A percentile compares a stretch with the other conserved stretches of the same genome.
phyloP scores from a whole-genome alignment of 2,329 filamentous ascomycete species.

The Aspergillus transmontanensis region DNA sequence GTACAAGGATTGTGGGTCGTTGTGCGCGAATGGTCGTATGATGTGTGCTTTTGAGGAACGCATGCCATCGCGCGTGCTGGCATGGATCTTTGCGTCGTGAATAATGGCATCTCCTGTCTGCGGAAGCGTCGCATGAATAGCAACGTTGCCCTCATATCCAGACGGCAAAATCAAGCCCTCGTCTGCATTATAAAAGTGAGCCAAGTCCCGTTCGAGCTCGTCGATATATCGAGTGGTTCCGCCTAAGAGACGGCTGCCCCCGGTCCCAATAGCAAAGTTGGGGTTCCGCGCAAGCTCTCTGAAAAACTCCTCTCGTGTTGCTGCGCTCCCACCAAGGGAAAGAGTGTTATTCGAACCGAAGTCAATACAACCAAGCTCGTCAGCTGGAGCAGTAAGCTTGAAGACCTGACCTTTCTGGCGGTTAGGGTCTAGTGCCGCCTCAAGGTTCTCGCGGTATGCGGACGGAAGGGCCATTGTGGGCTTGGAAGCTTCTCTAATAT shows the following conservation, averaged over 20 bases:
- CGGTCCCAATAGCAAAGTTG: conserved; percentile 10
- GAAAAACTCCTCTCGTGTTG: conserved; percentile 9
- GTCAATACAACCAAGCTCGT: conserved; percentile 5
- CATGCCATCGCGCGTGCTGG: conserved; percentile 72
- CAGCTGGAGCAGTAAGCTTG: neutral
- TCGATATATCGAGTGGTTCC: conserved; percentile 11
- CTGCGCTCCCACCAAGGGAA: conserved; percentile 7
- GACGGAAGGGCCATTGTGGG: neutral
- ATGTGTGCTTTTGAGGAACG: conserved; percentile 52
- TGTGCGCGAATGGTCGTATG: conserved; percentile 27
- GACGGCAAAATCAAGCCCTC: conserved; percentile 57
- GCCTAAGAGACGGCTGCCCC: conserved; percentile 9
- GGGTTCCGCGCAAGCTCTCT: conserved; percentile 10
- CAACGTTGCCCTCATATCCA: conserved; percentile 60
- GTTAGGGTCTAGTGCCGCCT: neutral
- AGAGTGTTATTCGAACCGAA: conserved; percentile 18
- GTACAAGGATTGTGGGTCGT: conserved; percentile 1
- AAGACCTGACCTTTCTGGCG: conserved; percentile 2
- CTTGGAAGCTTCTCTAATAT: too few species aligned
- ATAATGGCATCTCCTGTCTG: conserved; percentile 59
- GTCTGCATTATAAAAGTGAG: conserved; percentile 55
- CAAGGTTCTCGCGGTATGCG: neutral
- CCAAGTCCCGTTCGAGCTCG: conserved; percentile 52
- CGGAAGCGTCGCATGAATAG: conserved; percentile 55
- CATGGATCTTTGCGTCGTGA: conserved; percentile 69